phyloP scores from a whole-genome alignment of 192 early-diverging fungal species.

The Coemansia guatemalensis region DNA sequence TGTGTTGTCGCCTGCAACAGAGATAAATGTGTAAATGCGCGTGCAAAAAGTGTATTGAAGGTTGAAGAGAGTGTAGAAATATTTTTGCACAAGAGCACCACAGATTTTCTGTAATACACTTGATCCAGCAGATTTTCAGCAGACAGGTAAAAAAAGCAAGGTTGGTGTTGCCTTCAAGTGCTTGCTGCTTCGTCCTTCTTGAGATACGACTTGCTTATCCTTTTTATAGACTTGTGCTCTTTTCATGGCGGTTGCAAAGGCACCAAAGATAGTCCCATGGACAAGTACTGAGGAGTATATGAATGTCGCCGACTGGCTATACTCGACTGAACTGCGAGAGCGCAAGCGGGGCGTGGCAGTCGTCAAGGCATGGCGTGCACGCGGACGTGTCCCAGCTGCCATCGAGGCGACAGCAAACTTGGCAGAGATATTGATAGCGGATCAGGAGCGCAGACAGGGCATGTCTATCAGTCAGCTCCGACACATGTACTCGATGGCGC shows the following conservation, averaged over 20 bases:
- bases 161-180: no score
- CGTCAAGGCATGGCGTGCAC: conserved; percentile 52
- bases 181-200: no score
- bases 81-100: no score
- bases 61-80: no score
- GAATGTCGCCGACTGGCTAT: conserved; percentile 29
- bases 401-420: conserved; percentile 50
- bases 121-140: no score
- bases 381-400: conserved; percentile 38
- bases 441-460: conserved; percentile 21
- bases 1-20: no score
- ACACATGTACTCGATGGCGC: conserved; percentile 47
- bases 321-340: conserved; percentile 31
- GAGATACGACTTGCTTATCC: not conserved
- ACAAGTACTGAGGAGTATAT: conserved; percentile 51
- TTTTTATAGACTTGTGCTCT: conserved; percentile 4
- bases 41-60: no score
- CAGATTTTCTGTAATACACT: no score
- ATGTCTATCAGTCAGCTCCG: conserved; percentile 25
- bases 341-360: conserved; percentile 39
- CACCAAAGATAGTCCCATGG: conserved; percentile 51
- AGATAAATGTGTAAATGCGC: no score
- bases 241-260: conserved; percentile 18
- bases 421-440: conserved; percentile 34
- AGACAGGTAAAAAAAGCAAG: no score